phyloP scores from a whole-genome alignment of 2,329 filamentous ascomycete genomes.

The Pseudocercospora macadamiae region DNA sequence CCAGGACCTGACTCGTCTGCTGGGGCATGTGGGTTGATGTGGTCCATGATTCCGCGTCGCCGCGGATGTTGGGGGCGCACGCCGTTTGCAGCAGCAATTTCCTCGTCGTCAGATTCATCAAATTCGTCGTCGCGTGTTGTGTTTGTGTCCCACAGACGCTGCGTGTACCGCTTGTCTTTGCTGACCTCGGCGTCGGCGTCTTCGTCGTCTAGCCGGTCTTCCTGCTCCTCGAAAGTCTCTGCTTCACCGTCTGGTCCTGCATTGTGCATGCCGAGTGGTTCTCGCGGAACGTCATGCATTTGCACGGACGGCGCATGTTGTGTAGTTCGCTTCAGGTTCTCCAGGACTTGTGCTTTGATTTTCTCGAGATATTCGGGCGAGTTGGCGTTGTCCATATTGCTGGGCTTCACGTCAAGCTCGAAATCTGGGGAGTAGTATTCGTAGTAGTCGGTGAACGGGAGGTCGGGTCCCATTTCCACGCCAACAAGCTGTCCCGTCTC shows the following conservation, averaged over 20 bases:
- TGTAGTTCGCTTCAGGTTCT: slow-evolving; percentile 68
- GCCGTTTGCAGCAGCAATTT: slow-evolving; percentile 73
- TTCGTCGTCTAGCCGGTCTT: slow-evolving; percentile 67
- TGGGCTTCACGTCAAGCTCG: slow-evolving; percentile 69
- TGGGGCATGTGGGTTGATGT: slow-evolving; percentile 59
- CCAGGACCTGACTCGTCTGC: slow-evolving; percentile 56
- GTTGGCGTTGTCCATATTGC: slow-evolving; percentile 74
- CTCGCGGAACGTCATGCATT: slow-evolving; percentile 65
- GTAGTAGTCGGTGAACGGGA: slow-evolving; percentile 97
- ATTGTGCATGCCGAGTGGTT: slow-evolving; percentile 55
- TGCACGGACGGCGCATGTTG: slow-evolving; percentile 64
- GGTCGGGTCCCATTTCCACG: slow-evolving; percentile 75
- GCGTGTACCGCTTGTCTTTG: slow-evolving; percentile 78
- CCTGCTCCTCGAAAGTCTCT: slow-evolving; percentile 64
- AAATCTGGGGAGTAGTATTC: slow-evolving; percentile 74
- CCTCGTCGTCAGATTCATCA: slow-evolving; percentile 88
- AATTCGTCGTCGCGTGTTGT: slow-evolving; percentile 74
- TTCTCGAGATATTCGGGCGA: slow-evolving; percentile 69
- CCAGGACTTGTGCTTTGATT: slow-evolving; percentile 66
- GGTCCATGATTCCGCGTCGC: slow-evolving; percentile 64
- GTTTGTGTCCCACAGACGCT: slow-evolving; percentile 80
- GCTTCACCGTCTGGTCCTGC: slow-evolving; percentile 29
- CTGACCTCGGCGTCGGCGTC: slow-evolving; percentile 87
- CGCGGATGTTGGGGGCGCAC: slow-evolving; percentile 59
- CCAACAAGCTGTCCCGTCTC: slow-evolving; percentile 82